Percentiles rank a stretch among this genome's conserved stretches.
phyloP scores from a whole-genome alignment of 2,329 filamentous ascomycete genomes.

The Stagonosporopsis tanaceti region DNA sequence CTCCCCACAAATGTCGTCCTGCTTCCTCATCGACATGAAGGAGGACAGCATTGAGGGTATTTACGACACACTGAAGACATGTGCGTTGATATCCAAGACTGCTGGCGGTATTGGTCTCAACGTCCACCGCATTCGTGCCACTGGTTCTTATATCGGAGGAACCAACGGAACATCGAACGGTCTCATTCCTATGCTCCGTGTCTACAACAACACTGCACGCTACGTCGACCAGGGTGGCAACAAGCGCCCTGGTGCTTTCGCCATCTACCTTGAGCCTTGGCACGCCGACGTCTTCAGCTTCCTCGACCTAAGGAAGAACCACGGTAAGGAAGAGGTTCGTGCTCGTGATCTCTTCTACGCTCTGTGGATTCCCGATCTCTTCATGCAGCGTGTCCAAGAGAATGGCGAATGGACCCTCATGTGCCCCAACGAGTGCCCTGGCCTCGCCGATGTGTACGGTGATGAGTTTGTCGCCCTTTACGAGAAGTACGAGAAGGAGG shows the following conservation, averaged over 20 bases:
- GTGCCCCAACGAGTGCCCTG: conserved; percentile 96
- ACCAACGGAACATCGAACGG: conserved; percentile 99
- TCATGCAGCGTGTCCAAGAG: conserved; percentile 99
- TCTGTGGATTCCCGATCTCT: conserved; percentile 97
- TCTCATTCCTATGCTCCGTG: conserved; percentile 95
- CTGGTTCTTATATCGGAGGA: conserved; percentile 96
- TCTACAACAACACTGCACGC: conserved; percentile 98
- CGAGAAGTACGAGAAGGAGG: conserved; percentile 85
- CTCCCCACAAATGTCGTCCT: conserved; percentile 92
- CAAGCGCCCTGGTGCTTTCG: conserved; percentile 97
- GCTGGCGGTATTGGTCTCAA: conserved; percentile 98
- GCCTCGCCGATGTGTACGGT: conserved; percentile 94
- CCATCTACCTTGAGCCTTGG: conserved; percentile 99
- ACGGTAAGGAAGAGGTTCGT: conserved; percentile 97
- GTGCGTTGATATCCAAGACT: conserved; percentile 99
- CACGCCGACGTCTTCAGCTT: conserved; percentile 98
- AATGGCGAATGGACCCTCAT: conserved; percentile 97
- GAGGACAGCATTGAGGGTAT: conserved; percentile 99
- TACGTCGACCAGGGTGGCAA: conserved; percentile 99
- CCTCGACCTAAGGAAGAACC: conserved; percentile 97
- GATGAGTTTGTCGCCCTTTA: conserved; percentile 97
- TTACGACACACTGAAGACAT: conserved; percentile 98
- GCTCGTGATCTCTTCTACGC: conserved; percentile 97
- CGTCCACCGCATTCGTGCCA: conserved; percentile 94
- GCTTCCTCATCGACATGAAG: conserved; percentile 99